These are phyloP conservation scores for Fraxinus floribunda DNA, from an alignment of 305 asterid genomes.

Conservation along the genomic window DNA sequence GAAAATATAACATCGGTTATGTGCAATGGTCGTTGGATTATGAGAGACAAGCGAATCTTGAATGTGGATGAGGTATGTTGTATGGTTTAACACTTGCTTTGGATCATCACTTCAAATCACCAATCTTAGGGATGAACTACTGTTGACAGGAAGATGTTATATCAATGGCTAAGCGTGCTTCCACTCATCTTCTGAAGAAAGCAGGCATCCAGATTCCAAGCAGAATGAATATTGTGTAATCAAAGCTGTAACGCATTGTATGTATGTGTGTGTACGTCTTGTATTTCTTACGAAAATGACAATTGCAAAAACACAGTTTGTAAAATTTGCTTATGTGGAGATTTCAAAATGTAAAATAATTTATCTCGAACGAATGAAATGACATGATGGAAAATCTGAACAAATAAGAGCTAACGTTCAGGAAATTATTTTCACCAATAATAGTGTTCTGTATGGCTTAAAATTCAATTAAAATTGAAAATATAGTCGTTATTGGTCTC, in stretches of 20 bases:
- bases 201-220: conserved; percentile 56
- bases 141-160: conserved; percentile 46
- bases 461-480: too few species aligned
- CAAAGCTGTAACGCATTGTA: not conserved
- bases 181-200: conserved; percentile 49
- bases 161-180: conserved; percentile 48
- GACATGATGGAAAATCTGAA: not conserved
- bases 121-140: not conserved
- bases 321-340: not conserved
- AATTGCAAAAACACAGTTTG: not conserved
- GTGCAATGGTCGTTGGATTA: conserved; percentile 77
- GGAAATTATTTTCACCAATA: too few species aligned
- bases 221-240: conserved; percentile 49
- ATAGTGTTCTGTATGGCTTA: too few species aligned
- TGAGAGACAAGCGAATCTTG: conserved; percentile 55
- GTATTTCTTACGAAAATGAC: not conserved
- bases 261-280: not conserved
- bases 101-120: not conserved
- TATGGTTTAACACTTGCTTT: not conserved
- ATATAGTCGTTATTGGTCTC: too few species aligned
- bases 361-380: not conserved
- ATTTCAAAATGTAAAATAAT: not conserved
- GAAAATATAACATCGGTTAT: conserved; percentile 64
- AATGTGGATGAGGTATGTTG: conserved; percentile 60
- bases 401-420: not conserved